phyloP scores from a whole-genome alignment of 228 moss, liverwort and hornwort species.

The Sphagnum magellanicum region DNA sequence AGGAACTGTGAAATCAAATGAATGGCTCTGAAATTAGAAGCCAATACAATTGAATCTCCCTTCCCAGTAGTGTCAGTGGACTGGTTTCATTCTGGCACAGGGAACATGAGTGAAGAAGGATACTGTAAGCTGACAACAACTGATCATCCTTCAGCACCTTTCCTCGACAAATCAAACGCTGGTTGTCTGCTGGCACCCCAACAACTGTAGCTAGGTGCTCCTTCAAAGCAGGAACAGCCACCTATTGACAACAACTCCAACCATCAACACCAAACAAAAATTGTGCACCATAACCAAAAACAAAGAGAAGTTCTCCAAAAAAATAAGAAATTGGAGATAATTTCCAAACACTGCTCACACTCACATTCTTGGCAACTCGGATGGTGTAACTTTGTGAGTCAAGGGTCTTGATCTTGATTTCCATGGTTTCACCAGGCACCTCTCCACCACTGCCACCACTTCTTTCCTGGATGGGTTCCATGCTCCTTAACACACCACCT shows the following conservation, averaged over 20 bases:
- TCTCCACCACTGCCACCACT: conserved; percentile 46
- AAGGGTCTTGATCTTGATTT: conserved; percentile 92
- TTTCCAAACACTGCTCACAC: not conserved
- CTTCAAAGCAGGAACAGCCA: conserved; percentile 84
- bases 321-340: too few relatives aligned
- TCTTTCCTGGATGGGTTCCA: conserved; percentile 49
- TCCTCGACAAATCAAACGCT: conserved; percentile 90
- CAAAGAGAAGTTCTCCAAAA: too few relatives aligned
- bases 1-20: too few relatives aligned
- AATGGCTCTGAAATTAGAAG: not conserved
- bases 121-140: conserved; percentile 86
- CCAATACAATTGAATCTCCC: too few relatives aligned
- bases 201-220: conserved; percentile 78
- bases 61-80: too few relatives aligned
- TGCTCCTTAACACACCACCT: conserved; percentile 12
- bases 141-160: conserved; percentile 97
- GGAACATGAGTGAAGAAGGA: conserved; percentile 26
- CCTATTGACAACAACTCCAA: conserved; percentile 24
- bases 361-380: conserved; percentile 80
- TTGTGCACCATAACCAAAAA: not conserved
- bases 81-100: too few relatives aligned
- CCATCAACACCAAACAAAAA: not conserved
- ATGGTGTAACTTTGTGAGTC: conserved; percentile 84
- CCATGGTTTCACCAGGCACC: conserved; percentile 63
- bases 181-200: conserved; percentile 84